Base-by-base conservation (phyloP, 2,329 filamentous ascomycete genomes). In the Cladophialophora exuberans region DNA sequence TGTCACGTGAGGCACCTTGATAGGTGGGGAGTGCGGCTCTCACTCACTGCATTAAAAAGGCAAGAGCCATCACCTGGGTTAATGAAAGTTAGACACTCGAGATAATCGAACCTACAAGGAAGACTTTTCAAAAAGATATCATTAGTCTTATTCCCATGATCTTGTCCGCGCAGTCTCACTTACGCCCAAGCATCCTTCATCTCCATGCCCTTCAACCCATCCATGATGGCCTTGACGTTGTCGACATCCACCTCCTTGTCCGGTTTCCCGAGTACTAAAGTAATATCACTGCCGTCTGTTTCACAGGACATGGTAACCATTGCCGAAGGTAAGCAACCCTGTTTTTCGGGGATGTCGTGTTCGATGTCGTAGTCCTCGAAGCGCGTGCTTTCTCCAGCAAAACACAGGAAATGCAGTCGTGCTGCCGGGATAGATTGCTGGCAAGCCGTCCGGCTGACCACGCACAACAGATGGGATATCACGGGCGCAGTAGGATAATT, bases 311-410 rank as follows among this genome's bases (percentile, higher is more conserved):
- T 58, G 54, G 52, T 78, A 78, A 1, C 76, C 73, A 63, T 74
- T 75, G 1, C 74, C 74, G 63, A 76, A 54, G 45, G n/a, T n/a
- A 72, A 76, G 3, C 67, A 66, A 60, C 72, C 76, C 41, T 65
- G 51, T 58, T 75, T 74, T 22, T 67, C 65, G 58, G 70, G 65
- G 63, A 67, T 68, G 23, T 54, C 41, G 51, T 73, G 70, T 55
- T 70, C 67, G 31, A 76, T 73, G 30, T 74, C 70, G 58, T 62
- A 76, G 61, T 76, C 74, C 60, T 76, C 73, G 60, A 67, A 75
- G 52, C 73, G 56, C 23, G n/a, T n/a, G 69, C 68, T 51, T 62
- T 50, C 38, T 67, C 64, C 53, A 76, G 51, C 57, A n/a, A 73
- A 47, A 53, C 73, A 66, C 49, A 76, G 59, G 52, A 73, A 76